A percentile compares a stretch with the other conserved stretches of the same genome.
These are phyloP conservation scores for Pisolithus marmoratus DNA, from an alignment of 768 basidiomycete genomes.

Conservation along the genomic window DNA sequence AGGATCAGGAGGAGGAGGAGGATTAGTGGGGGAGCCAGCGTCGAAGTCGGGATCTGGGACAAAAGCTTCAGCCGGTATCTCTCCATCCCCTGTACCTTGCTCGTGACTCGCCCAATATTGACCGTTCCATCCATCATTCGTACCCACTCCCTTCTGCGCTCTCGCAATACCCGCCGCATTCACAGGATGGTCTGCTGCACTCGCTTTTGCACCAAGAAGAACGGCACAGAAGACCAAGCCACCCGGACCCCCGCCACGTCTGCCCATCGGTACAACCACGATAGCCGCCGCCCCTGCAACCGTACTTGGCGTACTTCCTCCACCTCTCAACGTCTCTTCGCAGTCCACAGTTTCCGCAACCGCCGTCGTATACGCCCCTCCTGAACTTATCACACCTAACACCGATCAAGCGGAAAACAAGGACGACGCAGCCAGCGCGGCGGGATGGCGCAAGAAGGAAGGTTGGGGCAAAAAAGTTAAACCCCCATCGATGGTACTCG, in stretches of 20 bases:
- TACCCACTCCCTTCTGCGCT: constrained; percentile 1
- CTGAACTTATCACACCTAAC: constrained; percentile 39
- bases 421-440: constrained; percentile 22
- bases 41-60: constrained; percentile 33
- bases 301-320: constrained; percentile 17
- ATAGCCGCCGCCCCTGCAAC: constrained; percentile 27
- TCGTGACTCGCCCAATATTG: constrained; percentile 30
- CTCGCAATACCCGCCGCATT: background rate
- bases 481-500: constrained; percentile 85
- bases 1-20: constrained; percentile 26
- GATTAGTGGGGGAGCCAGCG: constrained; percentile 40
- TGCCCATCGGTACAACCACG: constrained; percentile 51
- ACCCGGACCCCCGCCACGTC: constrained; percentile 21
- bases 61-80: constrained; percentile 54
- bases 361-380: constrained; percentile 69
- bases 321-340: constrained; percentile 27
- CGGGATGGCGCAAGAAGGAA: constrained; percentile 40
- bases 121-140: constrained; percentile 29
- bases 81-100: constrained; percentile 38
- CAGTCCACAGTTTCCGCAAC: constrained; percentile 39
- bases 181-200: constrained; percentile 84
- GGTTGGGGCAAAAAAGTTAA: constrained; percentile 89
- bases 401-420: constrained; percentile 24
- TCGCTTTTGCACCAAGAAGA: constrained; percentile 82
- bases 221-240: constrained; percentile 55